These are phyloP conservation scores for Macrophomina tecta DNA, from an alignment of 2,329 filamentous ascomycete species.

Conservation along the genomic window DNA sequence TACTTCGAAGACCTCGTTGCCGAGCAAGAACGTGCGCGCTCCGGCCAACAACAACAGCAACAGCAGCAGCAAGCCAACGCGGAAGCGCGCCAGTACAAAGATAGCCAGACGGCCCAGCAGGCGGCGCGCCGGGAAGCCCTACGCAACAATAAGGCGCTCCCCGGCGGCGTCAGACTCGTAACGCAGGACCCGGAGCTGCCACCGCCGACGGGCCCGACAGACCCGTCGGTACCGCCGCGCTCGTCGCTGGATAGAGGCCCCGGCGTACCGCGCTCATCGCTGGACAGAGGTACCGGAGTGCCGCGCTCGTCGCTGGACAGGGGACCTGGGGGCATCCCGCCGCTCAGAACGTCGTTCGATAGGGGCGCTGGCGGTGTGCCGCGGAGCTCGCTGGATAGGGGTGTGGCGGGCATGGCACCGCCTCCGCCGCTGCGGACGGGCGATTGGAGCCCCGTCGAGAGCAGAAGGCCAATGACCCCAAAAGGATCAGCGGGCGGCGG, in stretches of 20 bases:
- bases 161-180: constrained; percentile 44
- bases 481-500: constrained; percentile 9
- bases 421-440: constrained; percentile 18
- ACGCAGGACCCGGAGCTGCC: constrained; percentile 35
- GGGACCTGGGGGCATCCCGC: constrained; percentile 5
- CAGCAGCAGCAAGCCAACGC: background rate
- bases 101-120: constrained; percentile 15
- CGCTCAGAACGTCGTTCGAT: constrained; percentile 17
- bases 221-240: background rate
- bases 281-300: background rate
- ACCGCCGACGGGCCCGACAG: background rate
- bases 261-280: background rate
- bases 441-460: constrained; percentile 13
- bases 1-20: constrained; percentile 79
- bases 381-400: constrained; percentile 14
- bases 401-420: constrained; percentile 3
- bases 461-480: constrained; percentile 18
- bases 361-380: background rate
- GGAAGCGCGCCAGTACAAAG: background rate
- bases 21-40: constrained; percentile 62
- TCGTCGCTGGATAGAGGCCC: background rate
- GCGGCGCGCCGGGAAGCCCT: constrained; percentile 21
- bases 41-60: constrained; percentile 8
- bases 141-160: constrained; percentile 31
- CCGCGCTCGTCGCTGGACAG: constrained; percentile 12